Evolutionary conservation across 179 eudicot species (phyloP).

Genomic region (Camellia oleifera): DNA sequence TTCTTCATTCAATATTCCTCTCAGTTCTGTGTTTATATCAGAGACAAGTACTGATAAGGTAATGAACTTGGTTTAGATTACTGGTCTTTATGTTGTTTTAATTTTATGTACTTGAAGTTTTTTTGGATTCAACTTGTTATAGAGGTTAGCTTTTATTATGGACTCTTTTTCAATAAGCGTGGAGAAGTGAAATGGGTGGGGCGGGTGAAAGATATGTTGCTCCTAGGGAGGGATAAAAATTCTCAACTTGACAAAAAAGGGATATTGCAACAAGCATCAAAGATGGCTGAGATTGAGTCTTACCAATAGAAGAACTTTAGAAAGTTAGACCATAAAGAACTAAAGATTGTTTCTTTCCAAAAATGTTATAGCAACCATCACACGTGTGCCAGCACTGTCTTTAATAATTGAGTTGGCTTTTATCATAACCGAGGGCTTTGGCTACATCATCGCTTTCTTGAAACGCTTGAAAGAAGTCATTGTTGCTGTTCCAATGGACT

Average conservation of each 20-base stretch:
- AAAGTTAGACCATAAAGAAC: not conserved
- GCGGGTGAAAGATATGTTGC: not conserved
- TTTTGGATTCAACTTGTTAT: not conserved
- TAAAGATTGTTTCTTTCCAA: not conserved
- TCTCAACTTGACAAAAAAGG: not conserved
- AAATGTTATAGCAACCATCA: not conserved
- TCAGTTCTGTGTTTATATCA: slow-evolving; percentile 87
- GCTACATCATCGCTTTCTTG: too few relatives aligned
- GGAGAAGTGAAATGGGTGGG: not conserved
- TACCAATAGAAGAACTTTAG: not conserved
- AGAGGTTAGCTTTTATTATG: not conserved
- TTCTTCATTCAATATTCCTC: slow-evolving; percentile 84
- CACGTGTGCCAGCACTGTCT: not conserved
- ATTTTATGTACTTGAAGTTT: not conserved
- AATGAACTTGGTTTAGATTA: not conserved
- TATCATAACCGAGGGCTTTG: not conserved
- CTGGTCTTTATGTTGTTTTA: slow-evolving; percentile 1
- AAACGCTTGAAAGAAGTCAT: too few relatives aligned
- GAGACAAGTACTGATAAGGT: slow-evolving; percentile 99
- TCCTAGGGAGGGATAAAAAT: not conserved
- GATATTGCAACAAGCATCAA: not conserved
- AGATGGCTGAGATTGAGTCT: not conserved
- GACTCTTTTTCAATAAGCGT: not conserved
- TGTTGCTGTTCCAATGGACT: too few relatives aligned
- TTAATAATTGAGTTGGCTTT: not conserved